Base-by-base conservation (phyloP, 2,329 filamentous ascomycete species). In the Colletotrichum sp. region DNA sequence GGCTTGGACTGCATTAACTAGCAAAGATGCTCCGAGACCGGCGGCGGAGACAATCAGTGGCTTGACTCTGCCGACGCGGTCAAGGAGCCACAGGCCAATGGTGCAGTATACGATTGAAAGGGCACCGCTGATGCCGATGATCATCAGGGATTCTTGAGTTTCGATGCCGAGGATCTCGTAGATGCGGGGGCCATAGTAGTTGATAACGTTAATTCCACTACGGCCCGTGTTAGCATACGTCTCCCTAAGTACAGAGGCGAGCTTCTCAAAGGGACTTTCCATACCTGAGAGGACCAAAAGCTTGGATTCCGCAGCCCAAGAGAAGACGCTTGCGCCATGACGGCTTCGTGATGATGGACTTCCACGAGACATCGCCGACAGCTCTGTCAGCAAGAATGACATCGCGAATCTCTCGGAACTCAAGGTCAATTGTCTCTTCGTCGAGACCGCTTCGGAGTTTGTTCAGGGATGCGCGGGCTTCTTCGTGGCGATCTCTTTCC, bases 101-200 rank as follows among this genome's bases (percentile, higher is more conserved):
- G 84, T 87, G 77, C 88, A 88, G 84, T 87, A 89, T 16, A 88
- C 81, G 57, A 87, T 87, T 0, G 88, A 87, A 9, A 90, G 82
- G 1, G 88, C 87, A 26, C 88, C 88, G 78, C 85, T 88, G 77
- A 90, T 86, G 10, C 88, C 89, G 77, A 89, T 87, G 55, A 90
- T 88, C 82, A 90, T 86, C 6, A 90, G 84, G 0, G 87, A 87
- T 2, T 83, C 86, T 6, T 84, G 84, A 3, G 83, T 86, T 5
- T 82, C 79, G 60, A 90, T 85, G 16, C 87, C 86, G 1, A 89
- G 83, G 10, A 85, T 83, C 18, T 81, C 79, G 78, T 89, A 89
- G 49, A 89, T 86, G 1, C 84, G 81, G 36, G 80, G 80, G 4
- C 80, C 80, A 39, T 81, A 81, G 75, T 76, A 86, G 66, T 86